Base-by-base conservation (phyloP, 495 filamentous ascomycete species). In the Xylaria telfairii region DNA sequence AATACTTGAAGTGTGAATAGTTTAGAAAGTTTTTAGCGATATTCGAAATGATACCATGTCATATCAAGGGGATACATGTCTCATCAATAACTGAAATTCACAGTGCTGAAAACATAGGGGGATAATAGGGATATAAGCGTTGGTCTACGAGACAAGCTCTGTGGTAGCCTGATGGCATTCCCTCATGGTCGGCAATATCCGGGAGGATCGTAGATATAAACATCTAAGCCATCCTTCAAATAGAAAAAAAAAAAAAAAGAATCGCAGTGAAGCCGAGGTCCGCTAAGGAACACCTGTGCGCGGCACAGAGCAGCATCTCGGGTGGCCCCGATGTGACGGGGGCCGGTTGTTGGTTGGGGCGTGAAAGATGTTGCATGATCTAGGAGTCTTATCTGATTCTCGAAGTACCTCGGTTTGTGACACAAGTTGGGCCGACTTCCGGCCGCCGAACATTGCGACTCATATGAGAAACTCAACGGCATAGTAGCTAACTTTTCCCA, bases 171-270 rank as follows among this genome's bases (percentile, higher is more conserved):
- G 12, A 44, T n/a, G n/a, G n/a, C n/a, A n/a, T n/a, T n/a, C n/a
- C 4, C 59, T 44, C 37, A 13, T 26, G 10, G 10, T 62, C 59
- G 59, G 59, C 12, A 28, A 62, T 62, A 12, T 62, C 59, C 59
- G 59, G n/a, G 59, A 62, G 59, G n/a, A 42, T 21, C 37, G 13
- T 13, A 62, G 59, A 44, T 62, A 62, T 62, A 62, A 21, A 12
- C 21, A 42, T 24, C 8, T 44, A 62, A 44, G 59, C 21, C 34
- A 62, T 42, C n/a, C 59, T 62, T 62, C 59, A 24, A 62, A 42
- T 42, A 62, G 42, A 62, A 24, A 42, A 62, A 42, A 24, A 26
- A 28, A 24, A 8, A n/a, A n/a, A n/a, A n/a, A n/a, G n/a, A n/a
- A n/a, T n/a, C n/a, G n/a, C n/a, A n/a, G 24, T 7, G 34, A 61